Evolutionary conservation across 768 basidiomycete species (phyloP), one percentile per base, ranked within the genome.

Genomic region (Calvatia gigantea): DNA sequence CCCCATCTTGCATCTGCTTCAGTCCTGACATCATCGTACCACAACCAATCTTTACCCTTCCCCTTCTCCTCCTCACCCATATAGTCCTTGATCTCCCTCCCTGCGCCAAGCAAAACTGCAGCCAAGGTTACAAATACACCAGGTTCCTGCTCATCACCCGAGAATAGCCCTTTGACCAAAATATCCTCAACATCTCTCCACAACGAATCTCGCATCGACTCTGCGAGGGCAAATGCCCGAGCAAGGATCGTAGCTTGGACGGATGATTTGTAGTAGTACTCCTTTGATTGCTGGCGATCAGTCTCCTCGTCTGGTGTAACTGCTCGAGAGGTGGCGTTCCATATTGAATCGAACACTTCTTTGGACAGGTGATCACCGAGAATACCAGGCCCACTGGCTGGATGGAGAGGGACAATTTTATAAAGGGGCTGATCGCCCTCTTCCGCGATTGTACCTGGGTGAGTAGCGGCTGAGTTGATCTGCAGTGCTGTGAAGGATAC

Each of bases 161-260:
- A 58, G 41, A 61, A 58, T n/a, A 61, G 42, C 6, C 47, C 52
- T 29, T 61, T 61, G 25, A 61, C 54, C 12, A 61, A 28, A 15
- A 58, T 33, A 37, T 58, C 60, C 54, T 61, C 60, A 7, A 61
- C 33, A 28, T 58, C 60, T 12, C 54, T 45, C 60, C 60, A 61
- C 27, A 61, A 47, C 8, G 41, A 37, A 11, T 51, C 49, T 4
- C 57, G 47, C 49, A 61, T 58, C 23, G 39, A 14, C 19, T 31
- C 21, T 7, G 52, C 47, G 25, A 49, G 39, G 3, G 57, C 60
- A 41, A 61, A 61, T 3, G 48, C 57, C 6, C 60, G 53, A 39
- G 60, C 53, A 35, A 61, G 57, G 19, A 61, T 41, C 7, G 60
- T 58, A 17, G 47, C 48, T 14, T 46, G 27, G 12, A 58, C 28